Conservation (phyloP, 1,284 basidiomycete genomes). For the Ceratobasidium sp. region DNA sequence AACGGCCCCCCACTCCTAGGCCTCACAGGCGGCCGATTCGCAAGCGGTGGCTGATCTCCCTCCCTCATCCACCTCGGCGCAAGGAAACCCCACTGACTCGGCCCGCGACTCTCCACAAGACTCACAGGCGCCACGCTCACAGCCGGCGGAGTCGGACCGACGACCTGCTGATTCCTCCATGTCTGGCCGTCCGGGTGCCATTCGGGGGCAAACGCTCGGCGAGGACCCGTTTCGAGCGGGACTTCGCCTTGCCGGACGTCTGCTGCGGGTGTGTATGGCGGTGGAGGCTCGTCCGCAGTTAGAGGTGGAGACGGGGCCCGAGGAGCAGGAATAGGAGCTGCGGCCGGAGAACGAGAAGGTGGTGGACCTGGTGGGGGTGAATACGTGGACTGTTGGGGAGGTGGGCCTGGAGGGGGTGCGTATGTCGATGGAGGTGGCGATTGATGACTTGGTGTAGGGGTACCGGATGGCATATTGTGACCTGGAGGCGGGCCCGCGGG, state of each 20-base stretch:
- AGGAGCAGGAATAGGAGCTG: conserved; percentile 7
- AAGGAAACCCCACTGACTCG: conserved; percentile 1
- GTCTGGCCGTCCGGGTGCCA: neutral
- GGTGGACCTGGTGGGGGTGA: conserved; percentile 33
- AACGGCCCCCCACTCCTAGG: neutral
- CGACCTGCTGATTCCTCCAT: neutral
- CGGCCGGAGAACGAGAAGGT: too few species aligned
- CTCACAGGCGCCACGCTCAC: too few species aligned
- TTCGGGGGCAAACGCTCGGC: conserved; percentile 61
- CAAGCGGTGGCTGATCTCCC: neutral
- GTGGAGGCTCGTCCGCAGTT: conserved; percentile 64
- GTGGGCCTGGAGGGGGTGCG: conserved; percentile 42
- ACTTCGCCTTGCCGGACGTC: conserved; percentile 68
- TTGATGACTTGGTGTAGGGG: too few species aligned
- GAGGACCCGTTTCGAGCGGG: conserved; percentile 71
- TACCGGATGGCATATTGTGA: conserved; percentile 5
- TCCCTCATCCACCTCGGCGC: neutral
- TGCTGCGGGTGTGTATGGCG: conserved; percentile 73
- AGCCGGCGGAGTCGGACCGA: neutral
- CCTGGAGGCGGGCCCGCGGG: conserved; percentile 26
- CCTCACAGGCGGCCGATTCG: neutral
- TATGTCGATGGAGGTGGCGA: conserved; percentile 9
- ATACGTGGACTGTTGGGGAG: too few species aligned
- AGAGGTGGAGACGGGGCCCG: conserved; percentile 13
- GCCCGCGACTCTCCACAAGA: too few species aligned